A percentile compares a stretch with the other conserved stretches of the same genome.
Conservation (phyloP, 495 filamentous ascomycete species). For the Hyaloscypha bicolor region DNA sequence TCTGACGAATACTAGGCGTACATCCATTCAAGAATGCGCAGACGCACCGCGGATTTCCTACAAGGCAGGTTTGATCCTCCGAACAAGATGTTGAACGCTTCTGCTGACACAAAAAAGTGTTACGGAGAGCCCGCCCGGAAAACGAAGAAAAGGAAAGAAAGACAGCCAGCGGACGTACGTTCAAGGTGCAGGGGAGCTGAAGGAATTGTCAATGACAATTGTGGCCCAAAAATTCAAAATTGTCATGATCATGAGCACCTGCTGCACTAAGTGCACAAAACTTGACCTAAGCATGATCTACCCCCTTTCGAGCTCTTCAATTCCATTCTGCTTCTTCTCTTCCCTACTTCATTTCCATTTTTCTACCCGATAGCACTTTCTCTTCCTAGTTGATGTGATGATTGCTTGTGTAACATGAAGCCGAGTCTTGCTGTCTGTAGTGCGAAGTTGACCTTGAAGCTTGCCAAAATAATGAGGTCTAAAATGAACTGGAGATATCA, state of each 20-base stretch:
- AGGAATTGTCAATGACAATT: not conserved
- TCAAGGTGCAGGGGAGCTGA: slow-evolving; percentile 47
- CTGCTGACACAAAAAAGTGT: slow-evolving; percentile 56
- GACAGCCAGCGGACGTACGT: slow-evolving; percentile 94
- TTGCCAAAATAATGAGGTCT: too few relatives aligned
- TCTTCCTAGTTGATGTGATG: too few relatives aligned
- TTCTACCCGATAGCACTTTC: too few relatives aligned
- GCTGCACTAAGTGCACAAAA: not conserved
- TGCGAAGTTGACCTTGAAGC: too few relatives aligned
- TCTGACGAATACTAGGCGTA: slow-evolving; percentile 63
- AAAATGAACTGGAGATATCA: too few relatives aligned
- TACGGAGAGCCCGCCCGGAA: slow-evolving; percentile 89
- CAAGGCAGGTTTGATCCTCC: slow-evolving; percentile 61
- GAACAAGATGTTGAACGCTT: not conserved
- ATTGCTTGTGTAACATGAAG: too few relatives aligned
- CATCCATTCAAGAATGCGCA: slow-evolving; percentile 97
- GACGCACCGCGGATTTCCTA: slow-evolving; percentile 95
- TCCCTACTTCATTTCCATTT: too few relatives aligned
- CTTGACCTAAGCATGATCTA: not conserved
- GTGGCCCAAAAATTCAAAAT: not conserved
- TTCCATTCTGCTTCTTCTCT: too few relatives aligned
- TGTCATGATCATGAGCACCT: not conserved
- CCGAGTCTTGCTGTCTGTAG: too few relatives aligned
- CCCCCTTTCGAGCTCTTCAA: too few relatives aligned
- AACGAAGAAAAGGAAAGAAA: slow-evolving; percentile 97